phyloP scores from a whole-genome alignment of 139 green algal genomes.

The Tetraselmis striata region DNA sequence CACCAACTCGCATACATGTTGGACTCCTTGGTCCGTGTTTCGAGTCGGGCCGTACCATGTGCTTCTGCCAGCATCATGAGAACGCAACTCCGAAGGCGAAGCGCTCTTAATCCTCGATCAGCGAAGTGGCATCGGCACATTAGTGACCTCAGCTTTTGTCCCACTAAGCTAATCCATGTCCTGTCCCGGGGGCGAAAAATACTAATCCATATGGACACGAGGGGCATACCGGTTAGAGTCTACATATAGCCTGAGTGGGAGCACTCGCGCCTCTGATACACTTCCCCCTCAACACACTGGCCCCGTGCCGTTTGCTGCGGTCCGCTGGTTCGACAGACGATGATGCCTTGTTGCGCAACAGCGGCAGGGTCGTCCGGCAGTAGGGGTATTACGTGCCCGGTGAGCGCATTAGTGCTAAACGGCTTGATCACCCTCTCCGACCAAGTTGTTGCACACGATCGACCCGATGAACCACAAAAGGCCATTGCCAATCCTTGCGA shows the following conservation, averaged over 20 bases:
- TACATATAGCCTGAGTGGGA: conserved; percentile 61
- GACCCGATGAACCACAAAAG: too few species aligned
- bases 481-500: too few species aligned
- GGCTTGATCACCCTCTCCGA: too few species aligned
- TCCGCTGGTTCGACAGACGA: not conserved
- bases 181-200: too few species aligned
- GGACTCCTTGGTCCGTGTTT: conserved; percentile 97
- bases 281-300: conserved; percentile 84
- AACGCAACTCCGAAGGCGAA: conserved; percentile 58
- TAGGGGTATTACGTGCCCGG: too few species aligned
- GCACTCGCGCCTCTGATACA: conserved; percentile 63
- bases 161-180: conserved; percentile 62
- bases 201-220: too few species aligned
- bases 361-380: too few species aligned
- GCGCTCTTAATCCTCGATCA: conserved; percentile 64
- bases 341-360: too few species aligned
- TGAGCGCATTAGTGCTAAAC: too few species aligned
- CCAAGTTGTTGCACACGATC: too few species aligned
- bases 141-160: conserved; percentile 57
- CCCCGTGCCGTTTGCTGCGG: too few species aligned
- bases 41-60: conserved; percentile 79
- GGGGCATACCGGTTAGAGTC: conserved; percentile 50
- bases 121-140: conserved; percentile 41
- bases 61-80: conserved; percentile 78
- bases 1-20: conserved; percentile 87